A percentile compares a stretch with the other conserved stretches of the same genome.
Evolutionary conservation across 768 basidiomycete species (phyloP).

Genomic region (Suillus sp.): DNA sequence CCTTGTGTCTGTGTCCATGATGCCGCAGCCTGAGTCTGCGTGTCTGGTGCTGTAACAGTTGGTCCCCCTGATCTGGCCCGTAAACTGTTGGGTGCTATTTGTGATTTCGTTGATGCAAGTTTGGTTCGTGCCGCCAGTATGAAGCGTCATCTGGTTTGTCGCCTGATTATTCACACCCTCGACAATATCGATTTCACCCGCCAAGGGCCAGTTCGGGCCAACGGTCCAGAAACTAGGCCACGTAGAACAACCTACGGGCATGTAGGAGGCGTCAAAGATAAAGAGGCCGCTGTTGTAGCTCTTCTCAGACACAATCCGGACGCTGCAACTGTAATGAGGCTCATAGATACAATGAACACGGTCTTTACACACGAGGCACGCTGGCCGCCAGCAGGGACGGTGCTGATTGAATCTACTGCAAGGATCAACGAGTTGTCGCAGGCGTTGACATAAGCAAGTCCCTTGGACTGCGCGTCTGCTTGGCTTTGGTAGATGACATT

Average conservation of each 20-base stretch:
- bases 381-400: conserved; percentile 49
- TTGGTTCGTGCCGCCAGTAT: conserved; percentile 52
- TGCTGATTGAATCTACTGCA: conserved; percentile 60
- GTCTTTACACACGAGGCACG: conserved; percentile 49
- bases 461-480: conserved; percentile 48
- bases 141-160: conserved; percentile 66
- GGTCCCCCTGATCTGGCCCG: conserved; percentile 24
- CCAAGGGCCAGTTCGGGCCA: conserved; percentile 53
- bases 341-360: not conserved
- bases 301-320: conserved; percentile 68
- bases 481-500: conserved; percentile 58
- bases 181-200: conserved; percentile 71
- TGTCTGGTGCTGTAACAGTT: conserved; percentile 42
- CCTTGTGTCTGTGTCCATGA: conserved; percentile 40
- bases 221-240: conserved; percentile 64
- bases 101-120: conserved; percentile 28
- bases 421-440: conserved; percentile 57
- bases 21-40: conserved; percentile 52
- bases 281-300: conserved; percentile 65
- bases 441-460: conserved; percentile 62
- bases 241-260: conserved; percentile 70
- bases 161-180: conserved; percentile 68
- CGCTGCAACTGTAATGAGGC: conserved; percentile 38
- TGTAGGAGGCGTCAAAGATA: conserved; percentile 67
- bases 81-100: conserved; percentile 17